Base-by-base conservation (phyloP, 2,329 filamentous ascomycete species). In the Xylaria sp. region DNA sequence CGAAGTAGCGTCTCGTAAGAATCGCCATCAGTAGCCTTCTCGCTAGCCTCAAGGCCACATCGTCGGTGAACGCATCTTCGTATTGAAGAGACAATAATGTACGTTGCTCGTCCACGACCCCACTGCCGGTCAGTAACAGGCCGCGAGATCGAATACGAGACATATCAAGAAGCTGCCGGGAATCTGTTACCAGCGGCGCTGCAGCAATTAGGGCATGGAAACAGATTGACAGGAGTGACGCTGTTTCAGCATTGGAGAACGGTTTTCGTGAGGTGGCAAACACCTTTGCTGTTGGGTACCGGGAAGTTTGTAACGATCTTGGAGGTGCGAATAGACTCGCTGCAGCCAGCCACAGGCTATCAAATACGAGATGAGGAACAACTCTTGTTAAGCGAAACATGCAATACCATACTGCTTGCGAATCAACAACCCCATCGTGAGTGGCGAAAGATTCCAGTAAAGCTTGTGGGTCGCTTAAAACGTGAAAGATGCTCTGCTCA, bases 271-370 rank as follows among this genome's bases (percentile, higher is more conserved):
- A 71, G 23, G 74, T 80, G 4, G 79, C 78, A 32, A 82, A 82
- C 4, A 81, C 74, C 65, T 78, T 81, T 23, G 77, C 76, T 2
- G 78, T 80, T 0, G 82, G 78, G 20, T 82, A 81, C 9, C 79
- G 80, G 54, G 81, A 76, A 10, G 80, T 78, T 66, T 83, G 82
- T 0, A 87, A 73, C 6, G 80, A 73, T 65, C 82, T 81, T 1
- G 88, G 87, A 1, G 87, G 84, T n/a, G 83, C 80, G 73, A 91
- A 91, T 4, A 91, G 80, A 56, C 83, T 83, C 8, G 84, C 85
- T 1, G 89, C 83, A 6, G 88, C 87, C 71, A 88, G 82, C 90
- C 90, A 92, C 5, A 92, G 81, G 73, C 88, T 89, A 75, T 91
- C 87, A 61, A 90, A 86, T 1, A 91, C 88, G 23, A 91, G 76